A percentile compares a stretch with the other conserved stretches of the same genome.
Evolutionary conservation across 2,329 filamentous ascomycete genomes (phyloP).

Genomic region (Aureobasidium melanogenum): DNA sequence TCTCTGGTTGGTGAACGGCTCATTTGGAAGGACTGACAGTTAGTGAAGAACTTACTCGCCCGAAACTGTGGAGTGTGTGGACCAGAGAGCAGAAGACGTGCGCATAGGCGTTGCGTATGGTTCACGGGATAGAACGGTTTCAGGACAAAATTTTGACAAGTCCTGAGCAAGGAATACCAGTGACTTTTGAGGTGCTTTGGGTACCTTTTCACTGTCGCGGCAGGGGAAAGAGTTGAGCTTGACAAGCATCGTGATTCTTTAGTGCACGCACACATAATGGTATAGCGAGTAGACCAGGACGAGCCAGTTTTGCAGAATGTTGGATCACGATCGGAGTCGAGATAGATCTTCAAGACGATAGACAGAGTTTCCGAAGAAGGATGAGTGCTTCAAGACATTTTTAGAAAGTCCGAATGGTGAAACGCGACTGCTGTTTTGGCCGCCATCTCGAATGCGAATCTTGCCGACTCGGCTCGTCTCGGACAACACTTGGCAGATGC

Average conservation of each 20-base stretch:
- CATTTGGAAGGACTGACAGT: neutral
- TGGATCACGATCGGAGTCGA: neutral
- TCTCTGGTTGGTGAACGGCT: no score
- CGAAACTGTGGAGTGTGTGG: neutral
- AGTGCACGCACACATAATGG: neutral
- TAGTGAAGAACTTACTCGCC: neutral
- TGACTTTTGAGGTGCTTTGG: neutral
- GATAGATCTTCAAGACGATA: neutral
- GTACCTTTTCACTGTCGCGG: no score
- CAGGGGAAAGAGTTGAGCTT: neutral
- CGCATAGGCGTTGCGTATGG: neutral
- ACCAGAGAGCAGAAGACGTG: neutral
- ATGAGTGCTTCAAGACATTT: neutral
- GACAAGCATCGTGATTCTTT: no score
- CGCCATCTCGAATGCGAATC: neutral
- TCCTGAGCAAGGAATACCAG: neutral
- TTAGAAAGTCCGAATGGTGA: conserved; percentile 7
- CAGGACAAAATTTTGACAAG: neutral
- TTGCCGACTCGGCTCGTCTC: neutral
- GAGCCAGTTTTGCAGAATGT: neutral
- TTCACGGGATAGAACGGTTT: neutral
- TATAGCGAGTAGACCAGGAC: neutral
- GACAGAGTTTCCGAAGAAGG: neutral
- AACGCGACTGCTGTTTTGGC: neutral
- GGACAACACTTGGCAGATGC: neutral